Conservation (phyloP, 805 yeast genomes). For the Lachancea sp. region DNA sequence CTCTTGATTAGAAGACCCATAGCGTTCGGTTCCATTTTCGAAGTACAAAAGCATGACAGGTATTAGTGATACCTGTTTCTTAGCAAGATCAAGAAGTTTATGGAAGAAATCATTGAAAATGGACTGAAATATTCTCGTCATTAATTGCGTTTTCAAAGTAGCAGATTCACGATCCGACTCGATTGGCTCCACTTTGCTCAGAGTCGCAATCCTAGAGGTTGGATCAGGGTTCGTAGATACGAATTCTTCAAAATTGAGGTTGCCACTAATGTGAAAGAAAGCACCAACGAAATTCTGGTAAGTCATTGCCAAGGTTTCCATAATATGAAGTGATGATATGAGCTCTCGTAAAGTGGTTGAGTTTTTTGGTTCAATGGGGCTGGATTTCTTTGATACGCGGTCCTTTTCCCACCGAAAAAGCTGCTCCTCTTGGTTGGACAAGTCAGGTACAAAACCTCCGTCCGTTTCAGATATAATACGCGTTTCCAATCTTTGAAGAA, state of each 20-base stretch:
- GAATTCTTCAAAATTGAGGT: slow-evolving; percentile 38
- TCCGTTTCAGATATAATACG: not conserved
- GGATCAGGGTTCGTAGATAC: slow-evolving; percentile 31
- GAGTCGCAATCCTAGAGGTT: slow-evolving; percentile 16
- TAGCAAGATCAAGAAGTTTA: slow-evolving; percentile 30
- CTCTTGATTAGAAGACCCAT: slow-evolving; percentile 56
- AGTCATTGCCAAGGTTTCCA: slow-evolving; percentile 29
- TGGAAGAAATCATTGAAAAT: slow-evolving; percentile 25
- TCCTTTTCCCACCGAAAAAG: slow-evolving; percentile 18
- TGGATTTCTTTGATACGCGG: slow-evolving; percentile 13
- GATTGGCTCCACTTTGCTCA: slow-evolving; percentile 35
- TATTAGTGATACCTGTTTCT: slow-evolving; percentile 36
- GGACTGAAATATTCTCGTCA: slow-evolving; percentile 42
- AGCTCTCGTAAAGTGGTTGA: not conserved
- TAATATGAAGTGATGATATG: slow-evolving; percentile 5
- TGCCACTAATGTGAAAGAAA: slow-evolving; percentile 42
- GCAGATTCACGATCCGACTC: slow-evolving; percentile 45
- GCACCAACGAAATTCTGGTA: slow-evolving; percentile 45
- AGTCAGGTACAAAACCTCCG: not conserved
- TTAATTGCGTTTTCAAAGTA: slow-evolving; percentile 39
- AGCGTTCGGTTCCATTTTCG: slow-evolving; percentile 33
- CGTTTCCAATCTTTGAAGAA: not conserved
- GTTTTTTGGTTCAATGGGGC: slow-evolving; percentile 6
- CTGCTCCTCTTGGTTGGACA: slow-evolving; percentile 7
- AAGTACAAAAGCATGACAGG: slow-evolving; percentile 40